These are phyloP conservation scores for Mycena albidolilacea DNA, from an alignment of 768 basidiomycete species.

Conservation along the genomic window DNA sequence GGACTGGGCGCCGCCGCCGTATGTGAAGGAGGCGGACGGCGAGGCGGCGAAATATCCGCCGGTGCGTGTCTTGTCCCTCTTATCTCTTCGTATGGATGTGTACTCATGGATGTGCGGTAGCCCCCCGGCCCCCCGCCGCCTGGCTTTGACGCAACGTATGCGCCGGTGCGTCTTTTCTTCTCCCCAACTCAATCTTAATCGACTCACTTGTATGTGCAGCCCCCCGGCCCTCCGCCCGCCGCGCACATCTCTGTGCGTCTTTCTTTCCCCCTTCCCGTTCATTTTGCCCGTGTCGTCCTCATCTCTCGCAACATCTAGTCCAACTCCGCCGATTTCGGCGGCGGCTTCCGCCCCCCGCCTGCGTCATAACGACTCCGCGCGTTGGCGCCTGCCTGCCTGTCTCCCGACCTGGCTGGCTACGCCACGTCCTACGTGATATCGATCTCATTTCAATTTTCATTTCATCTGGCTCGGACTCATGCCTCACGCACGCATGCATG, in stretches of 20 bases:
- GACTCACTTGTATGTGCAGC: neutral
- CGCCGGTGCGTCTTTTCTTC: slow-evolving; percentile 21
- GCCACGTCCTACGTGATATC: too few species aligned
- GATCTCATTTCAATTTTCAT: too few species aligned
- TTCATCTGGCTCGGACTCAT: too few species aligned
- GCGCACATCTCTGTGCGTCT: slow-evolving; percentile 21
- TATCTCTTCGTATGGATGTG: neutral
- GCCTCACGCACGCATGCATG: too few species aligned
- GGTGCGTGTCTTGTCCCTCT: slow-evolving; percentile 12
- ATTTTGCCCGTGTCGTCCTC: too few species aligned
- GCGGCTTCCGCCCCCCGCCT: slow-evolving; percentile 56
- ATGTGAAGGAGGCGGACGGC: slow-evolving; percentile 29
- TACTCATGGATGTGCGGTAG: neutral
- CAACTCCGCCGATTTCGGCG: slow-evolving; percentile 22
- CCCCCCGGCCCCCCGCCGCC: slow-evolving; percentile 34
- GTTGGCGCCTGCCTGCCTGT: too few species aligned
- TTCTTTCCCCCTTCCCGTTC: too few species aligned
- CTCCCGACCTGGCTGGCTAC: too few species aligned
- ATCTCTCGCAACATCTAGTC: neutral
- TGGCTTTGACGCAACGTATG: slow-evolving; percentile 16
- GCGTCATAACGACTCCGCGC: neutral
- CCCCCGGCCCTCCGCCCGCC: slow-evolving; percentile 29
- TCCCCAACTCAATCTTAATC: neutral
- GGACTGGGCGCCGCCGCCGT: slow-evolving; percentile 37
- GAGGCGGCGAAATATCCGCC: slow-evolving; percentile 12